These are phyloP conservation scores for Volutella citrinella DNA, from an alignment of 2,329 filamentous ascomycete genomes.

Conservation along the genomic window DNA sequence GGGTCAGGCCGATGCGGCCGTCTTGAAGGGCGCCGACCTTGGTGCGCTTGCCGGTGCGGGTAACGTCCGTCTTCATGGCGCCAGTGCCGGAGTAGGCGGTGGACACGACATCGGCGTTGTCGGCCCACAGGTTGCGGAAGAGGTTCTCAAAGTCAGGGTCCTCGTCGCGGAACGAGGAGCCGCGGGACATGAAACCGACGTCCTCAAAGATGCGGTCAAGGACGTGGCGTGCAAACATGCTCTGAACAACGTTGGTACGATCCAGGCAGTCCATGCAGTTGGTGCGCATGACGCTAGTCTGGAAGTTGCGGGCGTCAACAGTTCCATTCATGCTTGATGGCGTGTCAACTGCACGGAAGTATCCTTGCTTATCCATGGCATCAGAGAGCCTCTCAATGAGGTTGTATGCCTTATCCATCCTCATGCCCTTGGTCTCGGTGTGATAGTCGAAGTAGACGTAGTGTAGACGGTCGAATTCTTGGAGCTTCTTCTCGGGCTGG, in stretches of 20 bases:
- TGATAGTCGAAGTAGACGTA: conserved; percentile 99
- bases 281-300: conserved; percentile 89
- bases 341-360: conserved; percentile 89
- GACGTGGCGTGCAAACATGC: conserved; percentile 88
- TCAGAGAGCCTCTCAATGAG: conserved; percentile 79
- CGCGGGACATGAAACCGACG: conserved; percentile 71
- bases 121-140: conserved; percentile 97
- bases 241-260: conserved; percentile 96
- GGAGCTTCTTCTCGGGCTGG: conserved; percentile 56
- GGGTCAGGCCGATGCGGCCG: conserved; percentile 79
- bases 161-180: conserved; percentile 72
- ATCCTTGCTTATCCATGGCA: conserved; percentile 74
- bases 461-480: conserved; percentile 79
- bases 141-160: conserved; percentile 81
- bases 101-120: conserved; percentile 95
- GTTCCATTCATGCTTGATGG: conserved; percentile 67
- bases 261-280: conserved; percentile 99
- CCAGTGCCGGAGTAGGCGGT: conserved; percentile 93
- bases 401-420: conserved; percentile 87
- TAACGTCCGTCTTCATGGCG: conserved; percentile 97
- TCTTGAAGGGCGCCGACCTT: conserved; percentile 83
- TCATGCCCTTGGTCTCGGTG: conserved; percentile 91
- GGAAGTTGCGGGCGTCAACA: conserved; percentile 75
- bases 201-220: conserved; percentile 87
- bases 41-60: conserved; percentile 86